These are phyloP conservation scores for Pythium scleroteichum DNA, from an alignment of 352 stramenopile species.

Conservation along the genomic window DNA sequence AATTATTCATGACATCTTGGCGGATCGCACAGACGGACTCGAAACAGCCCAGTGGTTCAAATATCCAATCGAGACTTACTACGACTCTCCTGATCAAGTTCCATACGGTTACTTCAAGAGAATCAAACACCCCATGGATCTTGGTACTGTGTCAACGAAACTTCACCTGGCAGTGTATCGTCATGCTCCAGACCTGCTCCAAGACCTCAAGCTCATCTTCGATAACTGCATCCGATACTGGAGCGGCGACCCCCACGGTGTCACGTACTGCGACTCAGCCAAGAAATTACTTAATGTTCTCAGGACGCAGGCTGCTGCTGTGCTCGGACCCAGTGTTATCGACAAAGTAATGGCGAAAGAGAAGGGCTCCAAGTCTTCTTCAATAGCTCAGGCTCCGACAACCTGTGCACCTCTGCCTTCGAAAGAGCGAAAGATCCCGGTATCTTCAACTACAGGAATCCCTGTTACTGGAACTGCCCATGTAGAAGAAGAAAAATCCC, in stretches of 20 bases:
- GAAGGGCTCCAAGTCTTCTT: conserved; percentile 39
- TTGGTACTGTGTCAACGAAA: conserved; percentile 72
- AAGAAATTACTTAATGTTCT: conserved; percentile 58
- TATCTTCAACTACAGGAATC: not conserved
- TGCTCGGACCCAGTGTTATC: conserved; percentile 36
- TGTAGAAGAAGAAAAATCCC: conserved; percentile 27
- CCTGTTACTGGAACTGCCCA: conserved; percentile 1
- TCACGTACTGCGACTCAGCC: conserved; percentile 78
- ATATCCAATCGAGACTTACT: conserved; percentile 85
- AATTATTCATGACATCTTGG: conserved; percentile 79
- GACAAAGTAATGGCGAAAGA: conserved; percentile 37
- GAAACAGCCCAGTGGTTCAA: conserved; percentile 89
- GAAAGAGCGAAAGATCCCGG: conserved; percentile 34
- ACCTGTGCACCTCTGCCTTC: conserved; percentile 18
- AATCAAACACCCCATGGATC: conserved; percentile 80
- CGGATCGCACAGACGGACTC: conserved; percentile 65
- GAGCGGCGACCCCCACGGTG: conserved; percentile 70
- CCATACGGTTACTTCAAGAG: conserved; percentile 84
- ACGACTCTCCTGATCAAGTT: conserved; percentile 78
- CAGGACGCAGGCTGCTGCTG: conserved; percentile 39
- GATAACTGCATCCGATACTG: conserved; percentile 87
- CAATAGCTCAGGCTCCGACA: conserved; percentile 13
- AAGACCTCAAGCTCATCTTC: conserved; percentile 77
- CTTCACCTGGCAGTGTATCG: conserved; percentile 74
- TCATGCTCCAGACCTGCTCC: conserved; percentile 53